Evolutionary conservation across 768 basidiomycete genomes (phyloP).

Genomic region (Auricularia auricula-judae): DNA sequence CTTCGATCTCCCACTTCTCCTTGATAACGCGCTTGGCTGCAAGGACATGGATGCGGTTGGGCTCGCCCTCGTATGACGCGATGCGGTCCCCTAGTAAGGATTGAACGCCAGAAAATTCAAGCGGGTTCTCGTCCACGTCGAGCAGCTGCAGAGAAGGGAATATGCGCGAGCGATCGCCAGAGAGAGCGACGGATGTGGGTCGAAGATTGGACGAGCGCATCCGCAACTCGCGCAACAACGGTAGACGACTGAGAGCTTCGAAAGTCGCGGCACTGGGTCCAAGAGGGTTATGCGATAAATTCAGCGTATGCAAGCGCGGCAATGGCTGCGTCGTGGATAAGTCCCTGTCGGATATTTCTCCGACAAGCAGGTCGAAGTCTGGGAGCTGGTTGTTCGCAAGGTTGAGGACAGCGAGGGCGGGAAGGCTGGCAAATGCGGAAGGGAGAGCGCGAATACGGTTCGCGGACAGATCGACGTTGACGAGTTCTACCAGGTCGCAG

Average conservation of each 20-base stretch:
- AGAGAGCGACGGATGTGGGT: background rate
- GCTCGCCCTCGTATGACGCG: conserved; percentile 21
- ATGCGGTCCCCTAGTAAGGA: conserved; percentile 1
- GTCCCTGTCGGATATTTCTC: conserved; percentile 31
- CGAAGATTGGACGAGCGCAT: conserved; percentile 3
- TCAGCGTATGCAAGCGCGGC: conserved; percentile 51
- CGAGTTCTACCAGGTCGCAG: conserved; percentile 55
- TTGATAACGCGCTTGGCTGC: conserved; percentile 62
- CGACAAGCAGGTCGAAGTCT: conserved; percentile 26
- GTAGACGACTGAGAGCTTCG: conserved; percentile 34
- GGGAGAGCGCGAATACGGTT: conserved; percentile 59
- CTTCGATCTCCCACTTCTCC: conserved; percentile 73
- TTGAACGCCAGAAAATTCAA: conserved; percentile 38
- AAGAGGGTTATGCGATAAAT: conserved; percentile 61
- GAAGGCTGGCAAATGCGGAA: conserved; percentile 52
- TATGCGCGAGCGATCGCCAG: background rate
- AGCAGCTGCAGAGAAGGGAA: conserved; percentile 39
- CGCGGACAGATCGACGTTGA: conserved; percentile 61
- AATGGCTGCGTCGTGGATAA: conserved; percentile 30
- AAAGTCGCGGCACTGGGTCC: conserved; percentile 44
- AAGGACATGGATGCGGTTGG: conserved; percentile 42
- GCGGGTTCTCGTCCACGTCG: conserved; percentile 57
- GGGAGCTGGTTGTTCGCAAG: conserved; percentile 59
- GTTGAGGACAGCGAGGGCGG: conserved; percentile 54
- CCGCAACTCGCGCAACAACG: conserved; percentile 44